A percentile compares a stretch with the other conserved stretches of the same genome.
These are phyloP conservation scores for Chaetomium strumarium DNA, from an alignment of 2,329 filamentous ascomycete genomes.

Conservation along the genomic window DNA sequence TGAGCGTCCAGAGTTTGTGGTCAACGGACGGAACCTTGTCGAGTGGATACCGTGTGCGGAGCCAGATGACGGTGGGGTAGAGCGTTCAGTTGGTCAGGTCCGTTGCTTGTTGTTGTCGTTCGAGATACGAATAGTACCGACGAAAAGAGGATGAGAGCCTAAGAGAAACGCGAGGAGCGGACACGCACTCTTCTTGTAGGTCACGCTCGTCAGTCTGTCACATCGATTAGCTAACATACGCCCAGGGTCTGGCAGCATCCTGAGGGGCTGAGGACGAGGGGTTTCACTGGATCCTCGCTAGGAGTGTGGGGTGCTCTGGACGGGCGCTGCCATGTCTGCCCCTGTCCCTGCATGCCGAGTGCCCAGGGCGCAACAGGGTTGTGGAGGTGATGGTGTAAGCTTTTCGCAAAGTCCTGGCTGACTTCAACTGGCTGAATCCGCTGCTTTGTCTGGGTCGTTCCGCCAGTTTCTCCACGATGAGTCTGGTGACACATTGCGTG, in stretches of 20 bases:
- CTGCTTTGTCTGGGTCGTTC: not conserved
- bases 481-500: conserved; percentile 19
- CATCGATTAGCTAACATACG: conserved; percentile 22
- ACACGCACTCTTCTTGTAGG: conserved; percentile 19
- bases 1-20: conserved; percentile 13
- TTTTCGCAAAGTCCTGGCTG: conserved; percentile 1
- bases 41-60: not conserved
- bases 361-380: not conserved
- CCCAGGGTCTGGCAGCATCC: conserved; percentile 15
- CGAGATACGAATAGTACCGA: not conserved
- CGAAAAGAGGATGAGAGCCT: not conserved
- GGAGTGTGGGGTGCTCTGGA: conserved; percentile 10
- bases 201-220: conserved; percentile 16
- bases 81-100: not conserved
- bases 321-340: not conserved
- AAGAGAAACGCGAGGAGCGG: conserved; percentile 3
- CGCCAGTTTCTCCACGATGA: conserved; percentile 4
- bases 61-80: not conserved
- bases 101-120: no score
- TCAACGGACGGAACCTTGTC: conserved; percentile 5
- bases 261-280: conserved; percentile 20
- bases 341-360: conserved; percentile 1
- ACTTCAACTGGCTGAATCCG: conserved; percentile 13
- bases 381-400: conserved; percentile 3
- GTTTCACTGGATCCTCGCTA: conserved; percentile 2